Conservation (phyloP, 148 eudicot genomes). For the Talinum fruticosum region DNA sequence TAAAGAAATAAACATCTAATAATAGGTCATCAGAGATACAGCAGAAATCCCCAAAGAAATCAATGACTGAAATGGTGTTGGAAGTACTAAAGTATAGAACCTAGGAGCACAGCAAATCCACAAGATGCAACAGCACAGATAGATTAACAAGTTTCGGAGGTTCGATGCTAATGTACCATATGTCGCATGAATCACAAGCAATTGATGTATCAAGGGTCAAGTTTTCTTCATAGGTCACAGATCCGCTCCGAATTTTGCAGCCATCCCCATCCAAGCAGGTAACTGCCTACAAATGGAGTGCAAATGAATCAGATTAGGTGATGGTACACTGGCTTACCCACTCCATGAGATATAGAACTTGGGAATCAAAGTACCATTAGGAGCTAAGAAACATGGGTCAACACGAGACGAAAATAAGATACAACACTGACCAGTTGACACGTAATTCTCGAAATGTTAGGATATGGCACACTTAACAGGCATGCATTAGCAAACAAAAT, state of each 20-base stretch:
- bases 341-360: background rate
- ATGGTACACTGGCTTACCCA: background rate
- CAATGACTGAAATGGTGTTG: background rate
- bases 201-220: slow-evolving; percentile 77
- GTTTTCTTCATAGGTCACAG: slow-evolving; percentile 56
- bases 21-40: background rate
- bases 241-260: slow-evolving; percentile 74
- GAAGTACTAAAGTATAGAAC: background rate
- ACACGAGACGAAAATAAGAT: too few relatives aligned
- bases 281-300: slow-evolving; percentile 75
- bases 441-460: too few relatives aligned
- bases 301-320: slow-evolving; percentile 21
- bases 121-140: background rate
- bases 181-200: slow-evolving; percentile 97
- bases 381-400: too few relatives aligned
- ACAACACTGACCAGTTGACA: too few relatives aligned
- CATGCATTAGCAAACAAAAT: too few relatives aligned
- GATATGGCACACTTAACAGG: too few relatives aligned
- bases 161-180: slow-evolving; percentile 51
- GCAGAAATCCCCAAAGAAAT: background rate
- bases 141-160: slow-evolving; percentile 1
- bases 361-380: background rate
- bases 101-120: slow-evolving; percentile 2
- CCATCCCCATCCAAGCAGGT: slow-evolving; percentile 94
- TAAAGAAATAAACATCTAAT: background rate